A percentile compares a stretch with the other conserved stretches of the same genome.
These are phyloP conservation scores for Exutisphaerella laricina DNA, from an alignment of 2,329 filamentous ascomycete species.

Conservation along the genomic window DNA sequence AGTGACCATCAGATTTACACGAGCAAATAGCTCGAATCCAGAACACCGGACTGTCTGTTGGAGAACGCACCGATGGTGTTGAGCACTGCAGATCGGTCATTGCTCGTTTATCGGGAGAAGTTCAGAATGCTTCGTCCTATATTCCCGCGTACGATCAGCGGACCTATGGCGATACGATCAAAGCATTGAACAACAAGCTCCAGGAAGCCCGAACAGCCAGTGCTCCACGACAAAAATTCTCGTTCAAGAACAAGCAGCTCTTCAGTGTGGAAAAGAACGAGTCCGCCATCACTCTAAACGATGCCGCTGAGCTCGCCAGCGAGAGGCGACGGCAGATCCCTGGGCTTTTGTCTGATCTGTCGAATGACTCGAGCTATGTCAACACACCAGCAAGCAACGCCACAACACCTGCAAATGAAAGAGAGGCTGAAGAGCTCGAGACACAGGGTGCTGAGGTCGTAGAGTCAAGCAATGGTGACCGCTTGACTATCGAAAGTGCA, in stretches of 20 bases:
- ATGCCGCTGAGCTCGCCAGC: slow-evolving; percentile 51
- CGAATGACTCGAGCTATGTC: slow-evolving; percentile 39
- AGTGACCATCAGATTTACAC: slow-evolving; percentile 58
- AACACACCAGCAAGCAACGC: slow-evolving; percentile 31
- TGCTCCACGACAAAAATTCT: slow-evolving; percentile 72
- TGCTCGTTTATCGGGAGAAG: slow-evolving; percentile 71
- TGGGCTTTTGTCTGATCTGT: slow-evolving; percentile 36
- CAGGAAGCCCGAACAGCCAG: slow-evolving; percentile 62
- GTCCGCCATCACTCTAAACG: slow-evolving; percentile 49
- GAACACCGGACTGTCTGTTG: slow-evolving; percentile 57
- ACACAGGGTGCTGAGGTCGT: slow-evolving; percentile 41
- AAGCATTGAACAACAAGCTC: slow-evolving; percentile 71
- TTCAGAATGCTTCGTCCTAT: slow-evolving; percentile 75
- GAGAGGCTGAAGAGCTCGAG: slow-evolving; percentile 7
- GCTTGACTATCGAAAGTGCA: slow-evolving; percentile 38
- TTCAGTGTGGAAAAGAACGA: slow-evolving; percentile 33
- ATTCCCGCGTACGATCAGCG: slow-evolving; percentile 87
- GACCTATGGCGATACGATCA: slow-evolving; percentile 78
- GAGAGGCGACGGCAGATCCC: slow-evolving; percentile 40
- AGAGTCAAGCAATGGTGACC: slow-evolving; percentile 45
- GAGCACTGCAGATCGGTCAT: slow-evolving; percentile 77
- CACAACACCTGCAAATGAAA: slow-evolving; percentile 23
- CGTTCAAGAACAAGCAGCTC: slow-evolving; percentile 56
- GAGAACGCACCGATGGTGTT: slow-evolving; percentile 73
- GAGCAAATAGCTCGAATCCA: slow-evolving; percentile 66